Conservation (phyloP, 2,329 filamentous ascomycete species). For the Furcasterigmium sp. region DNA sequence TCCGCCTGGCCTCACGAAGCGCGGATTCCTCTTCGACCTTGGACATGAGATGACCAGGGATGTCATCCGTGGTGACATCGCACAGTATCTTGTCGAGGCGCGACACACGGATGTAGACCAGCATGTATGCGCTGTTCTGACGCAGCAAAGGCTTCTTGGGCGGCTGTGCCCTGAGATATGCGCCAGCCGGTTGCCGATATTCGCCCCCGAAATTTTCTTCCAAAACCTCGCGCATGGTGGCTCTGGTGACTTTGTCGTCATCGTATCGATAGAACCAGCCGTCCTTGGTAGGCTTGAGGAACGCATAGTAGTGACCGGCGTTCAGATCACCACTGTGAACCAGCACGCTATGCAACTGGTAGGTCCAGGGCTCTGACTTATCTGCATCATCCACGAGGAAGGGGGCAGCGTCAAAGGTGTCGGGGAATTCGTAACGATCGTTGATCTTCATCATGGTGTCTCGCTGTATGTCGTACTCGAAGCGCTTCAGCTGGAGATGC, state of each 20-base stretch:
- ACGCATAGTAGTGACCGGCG: constrained; percentile 97
- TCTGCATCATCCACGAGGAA: constrained; percentile 86
- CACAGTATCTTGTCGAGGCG: constrained; percentile 78
- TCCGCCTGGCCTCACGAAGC: constrained; percentile 68
- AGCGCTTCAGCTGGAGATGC: constrained; percentile 92
- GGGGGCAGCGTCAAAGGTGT: constrained; percentile 75
- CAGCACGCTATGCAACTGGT: constrained; percentile 89
- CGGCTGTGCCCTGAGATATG: constrained; percentile 33
- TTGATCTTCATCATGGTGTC: constrained; percentile 99
- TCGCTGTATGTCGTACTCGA: constrained; percentile 93
- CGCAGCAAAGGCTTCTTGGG: constrained; percentile 58
- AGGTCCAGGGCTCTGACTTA: constrained; percentile 81
- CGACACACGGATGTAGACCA: constrained; percentile 92
- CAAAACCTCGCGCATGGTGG: constrained; percentile 82
- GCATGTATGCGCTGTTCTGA: constrained; percentile 90
- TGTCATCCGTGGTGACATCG: constrained; percentile 69
- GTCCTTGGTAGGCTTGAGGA: constrained; percentile 87
- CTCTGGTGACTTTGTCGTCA: constrained; percentile 93
- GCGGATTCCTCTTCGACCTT: constrained; percentile 77
- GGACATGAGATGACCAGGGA: constrained; percentile 68
- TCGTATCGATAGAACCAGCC: constrained; percentile 97
- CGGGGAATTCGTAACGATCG: constrained; percentile 84
- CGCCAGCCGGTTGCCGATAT: constrained; percentile 51
- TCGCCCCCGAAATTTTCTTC: constrained; percentile 97
- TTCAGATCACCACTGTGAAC: constrained; percentile 97